These are phyloP conservation scores for Rhodotorula mucilaginosa DNA, from an alignment of 1,284 basidiomycete species.

Conservation along the genomic window DNA sequence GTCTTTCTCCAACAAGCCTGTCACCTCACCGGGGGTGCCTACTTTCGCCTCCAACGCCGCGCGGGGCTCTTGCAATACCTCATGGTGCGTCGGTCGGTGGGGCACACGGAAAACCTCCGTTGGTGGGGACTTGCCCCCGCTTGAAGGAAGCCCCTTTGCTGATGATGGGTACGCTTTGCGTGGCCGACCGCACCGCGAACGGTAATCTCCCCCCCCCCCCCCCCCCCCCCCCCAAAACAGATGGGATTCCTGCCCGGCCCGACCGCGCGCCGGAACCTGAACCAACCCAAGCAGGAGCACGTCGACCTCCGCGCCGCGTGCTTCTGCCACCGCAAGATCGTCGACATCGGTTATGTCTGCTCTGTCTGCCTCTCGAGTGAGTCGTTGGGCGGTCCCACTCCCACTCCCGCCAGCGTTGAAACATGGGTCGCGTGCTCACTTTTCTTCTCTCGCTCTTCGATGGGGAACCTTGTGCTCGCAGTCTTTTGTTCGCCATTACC, in stretches of 20 bases:
- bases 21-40: conserved; percentile 90
- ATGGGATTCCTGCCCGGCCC: conserved; percentile 87
- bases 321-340: conserved; percentile 95
- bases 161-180: too few relatives aligned
- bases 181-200: background rate
- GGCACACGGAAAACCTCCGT: too few relatives aligned
- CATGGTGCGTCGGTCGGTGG: conserved; percentile 57
- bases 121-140: background rate
- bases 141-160: background rate
- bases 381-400: conserved; percentile 46
- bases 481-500: conserved; percentile 4
- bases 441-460: background rate
- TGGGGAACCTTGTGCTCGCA: background rate
- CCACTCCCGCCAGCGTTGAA: too few relatives aligned
- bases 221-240: conserved; percentile 52
- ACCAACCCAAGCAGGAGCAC: conserved; percentile 86
- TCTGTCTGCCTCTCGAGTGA: conserved; percentile 90
- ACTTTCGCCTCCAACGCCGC: conserved; percentile 75
- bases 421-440: background rate
- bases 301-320: conserved; percentile 97
- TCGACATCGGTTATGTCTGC: conserved; percentile 97
- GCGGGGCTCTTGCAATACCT: conserved; percentile 84
- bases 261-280: conserved; percentile 70
- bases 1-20: conserved; percentile 97
- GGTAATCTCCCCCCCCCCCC: too few relatives aligned